Evolutionary conservation across 345 rosid species (phyloP), one percentile per base, ranked within the genome.

Genomic region (Carallia pectinifolia): DNA sequence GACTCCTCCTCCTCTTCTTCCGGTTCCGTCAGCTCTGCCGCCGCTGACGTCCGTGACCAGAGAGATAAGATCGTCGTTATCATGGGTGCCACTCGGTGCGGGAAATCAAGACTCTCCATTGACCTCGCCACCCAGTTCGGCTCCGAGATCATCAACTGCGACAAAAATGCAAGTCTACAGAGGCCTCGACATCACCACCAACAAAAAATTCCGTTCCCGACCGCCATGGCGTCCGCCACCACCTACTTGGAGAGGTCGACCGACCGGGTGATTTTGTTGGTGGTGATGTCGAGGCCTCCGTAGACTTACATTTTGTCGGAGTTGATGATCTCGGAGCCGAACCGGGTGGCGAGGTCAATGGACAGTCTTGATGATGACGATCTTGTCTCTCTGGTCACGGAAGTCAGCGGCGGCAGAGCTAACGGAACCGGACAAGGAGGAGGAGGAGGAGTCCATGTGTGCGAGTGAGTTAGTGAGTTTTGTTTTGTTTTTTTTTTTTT

Each of bases 81-180:
- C 69, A 71, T 92, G 86, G 99, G 98, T 17, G 96, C 98, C 31
- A 92, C 97, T 53, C 96, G 98, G 8, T 78, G 86, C n/a, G 99
- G 98, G 7, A 95, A 92, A 74, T 84, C 98, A 17, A 66, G 73
- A 6, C 96, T 90, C 18, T 95, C 97, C 59, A 64, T 95, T 82
- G 96, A 95, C 82, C 86, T 92, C 16, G 92, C 89, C 38, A 68
- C 80, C 63, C 70, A 70, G 27, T 81, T 78, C 50, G 78, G 74
- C 40, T 69, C 86, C 10, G 92, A 95, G 77, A 76, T 95, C 76
- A 77, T 95, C 27, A 95, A 95, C 89, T 80, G 94, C 29, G 97
- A 95, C 73, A 92, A 95, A 23, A 86, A 92, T 92, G 64, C 98
- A 95, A 79, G 80, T 92, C 39, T 92, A 87, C 82, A 55, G 54